phyloP scores from a whole-genome alignment of 106 monocot genomes.

The Chionographis japonica region DNA sequence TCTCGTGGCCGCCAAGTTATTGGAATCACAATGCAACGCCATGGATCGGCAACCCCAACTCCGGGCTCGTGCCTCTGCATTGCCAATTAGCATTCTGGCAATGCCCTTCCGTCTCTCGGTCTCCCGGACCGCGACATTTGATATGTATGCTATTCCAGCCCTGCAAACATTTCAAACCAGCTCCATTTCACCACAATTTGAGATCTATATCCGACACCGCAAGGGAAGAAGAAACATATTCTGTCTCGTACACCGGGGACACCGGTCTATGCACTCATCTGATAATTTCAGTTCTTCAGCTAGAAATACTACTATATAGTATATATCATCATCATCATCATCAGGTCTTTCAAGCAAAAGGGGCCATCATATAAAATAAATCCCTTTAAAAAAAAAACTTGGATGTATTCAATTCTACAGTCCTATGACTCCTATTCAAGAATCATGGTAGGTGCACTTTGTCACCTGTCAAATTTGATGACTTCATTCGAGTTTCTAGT shows the following conservation, averaged over 20 bases:
- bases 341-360: no score
- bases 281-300: no score
- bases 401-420: no score
- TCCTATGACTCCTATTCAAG: no score
- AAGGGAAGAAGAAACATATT: neutral
- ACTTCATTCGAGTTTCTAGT: no score
- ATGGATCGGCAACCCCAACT: constrained; percentile 85
- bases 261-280: no score
- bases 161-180: constrained; percentile 24
- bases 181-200: neutral
- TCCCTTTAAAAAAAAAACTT: no score
- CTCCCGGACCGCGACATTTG: constrained; percentile 83
- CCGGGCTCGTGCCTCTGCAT: constrained; percentile 57
- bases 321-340: no score
- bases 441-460: no score
- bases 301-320: no score
- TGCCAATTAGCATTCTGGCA: constrained; percentile 50
- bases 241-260: neutral
- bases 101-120: constrained; percentile 64
- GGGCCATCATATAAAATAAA: no score
- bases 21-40: constrained; percentile 74
- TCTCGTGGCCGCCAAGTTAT: constrained; percentile 51
- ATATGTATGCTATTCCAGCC: constrained; percentile 88
- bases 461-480: no score
- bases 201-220: neutral